Conservation (phyloP, 306 rosid species). For the Ormosia emarginata region DNA sequence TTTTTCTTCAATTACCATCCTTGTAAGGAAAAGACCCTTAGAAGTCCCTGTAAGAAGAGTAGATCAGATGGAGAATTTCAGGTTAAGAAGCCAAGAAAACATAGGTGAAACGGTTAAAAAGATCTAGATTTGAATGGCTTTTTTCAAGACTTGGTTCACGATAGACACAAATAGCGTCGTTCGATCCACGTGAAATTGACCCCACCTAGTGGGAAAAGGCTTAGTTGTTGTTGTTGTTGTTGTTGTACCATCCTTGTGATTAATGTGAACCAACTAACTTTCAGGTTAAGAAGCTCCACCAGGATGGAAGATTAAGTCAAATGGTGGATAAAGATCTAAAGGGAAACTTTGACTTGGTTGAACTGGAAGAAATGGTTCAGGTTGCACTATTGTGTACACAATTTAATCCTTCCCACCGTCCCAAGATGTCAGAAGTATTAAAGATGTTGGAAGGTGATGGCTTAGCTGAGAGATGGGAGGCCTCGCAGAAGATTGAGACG, state of each 20-base stretch:
- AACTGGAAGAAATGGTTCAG: conserved; percentile 91
- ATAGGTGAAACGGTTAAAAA: too few species aligned
- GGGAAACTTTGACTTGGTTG: conserved; percentile 63
- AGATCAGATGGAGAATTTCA: too few species aligned
- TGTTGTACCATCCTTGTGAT: background rate
- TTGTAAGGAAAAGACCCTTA: too few species aligned
- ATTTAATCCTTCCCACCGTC: conserved; percentile 84
- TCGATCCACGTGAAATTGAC: too few species aligned
- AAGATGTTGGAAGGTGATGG: conserved; percentile 99
- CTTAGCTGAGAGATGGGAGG: conserved; percentile 96
- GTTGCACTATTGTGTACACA: conserved; percentile 90
- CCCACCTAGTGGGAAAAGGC: too few species aligned
- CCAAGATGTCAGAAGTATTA: conserved; percentile 89
- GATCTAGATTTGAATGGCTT: too few species aligned
- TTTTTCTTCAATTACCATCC: background rate
- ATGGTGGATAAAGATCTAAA: conserved; percentile 90
- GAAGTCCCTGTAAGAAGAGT: too few species aligned
- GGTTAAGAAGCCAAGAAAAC: too few species aligned
- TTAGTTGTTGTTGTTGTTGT: too few species aligned
- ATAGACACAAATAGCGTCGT: too few species aligned
- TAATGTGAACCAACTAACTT: conserved; percentile 18
- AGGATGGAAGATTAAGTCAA: conserved; percentile 72
- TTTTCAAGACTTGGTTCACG: too few species aligned
- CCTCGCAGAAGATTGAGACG: conserved; percentile 73
- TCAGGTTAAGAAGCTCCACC: conserved; percentile 91